phyloP scores from a whole-genome alignment of 352 stramenopile species.

The Pythium chondricola region DNA sequence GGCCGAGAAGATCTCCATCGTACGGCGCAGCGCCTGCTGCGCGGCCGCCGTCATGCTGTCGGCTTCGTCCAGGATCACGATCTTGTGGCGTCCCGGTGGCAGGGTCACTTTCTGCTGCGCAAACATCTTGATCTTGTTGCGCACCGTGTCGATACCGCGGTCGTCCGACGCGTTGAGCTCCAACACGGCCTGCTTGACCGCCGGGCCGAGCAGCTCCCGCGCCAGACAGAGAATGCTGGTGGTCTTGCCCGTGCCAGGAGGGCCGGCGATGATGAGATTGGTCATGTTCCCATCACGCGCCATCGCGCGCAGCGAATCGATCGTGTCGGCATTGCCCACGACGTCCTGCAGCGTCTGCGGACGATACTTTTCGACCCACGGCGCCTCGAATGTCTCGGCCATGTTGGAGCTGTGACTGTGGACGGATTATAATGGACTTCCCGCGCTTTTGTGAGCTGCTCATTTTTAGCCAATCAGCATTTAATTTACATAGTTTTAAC shows the following conservation, averaged over 20 bases:
- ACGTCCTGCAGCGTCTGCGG: slow-evolving; percentile 90
- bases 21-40: slow-evolving; percentile 96
- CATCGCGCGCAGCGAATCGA: slow-evolving; percentile 94
- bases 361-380: slow-evolving; percentile 99
- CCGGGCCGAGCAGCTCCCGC: slow-evolving; percentile 78
- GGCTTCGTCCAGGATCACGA: slow-evolving; percentile 99
- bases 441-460: slow-evolving; percentile 3
- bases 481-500: neutral
- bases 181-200: slow-evolving; percentile 89
- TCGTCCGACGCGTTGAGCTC: slow-evolving; percentile 99
- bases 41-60: slow-evolving; percentile 97
- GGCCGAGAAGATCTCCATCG: slow-evolving; percentile 98
- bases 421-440: neutral
- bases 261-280: slow-evolving; percentile 96
- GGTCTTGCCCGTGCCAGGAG: slow-evolving; percentile 92
- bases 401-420: slow-evolving; percentile 20
- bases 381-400: slow-evolving; percentile 82
- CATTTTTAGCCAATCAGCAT: slow-evolving; percentile 11
- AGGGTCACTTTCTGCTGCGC: slow-evolving; percentile 97
- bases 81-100: slow-evolving; percentile 91
- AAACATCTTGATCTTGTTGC: slow-evolving; percentile 99
- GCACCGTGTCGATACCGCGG: slow-evolving; percentile 81
- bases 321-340: slow-evolving; percentile 97
- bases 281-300: slow-evolving; percentile 96
- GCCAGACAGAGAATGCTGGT: slow-evolving; percentile 91